Evolutionary conservation across 1,284 basidiomycete species (phyloP), one percentile per base, ranked within the genome.

Genomic region (Cutaneotrichosporon cavernicola): DNA sequence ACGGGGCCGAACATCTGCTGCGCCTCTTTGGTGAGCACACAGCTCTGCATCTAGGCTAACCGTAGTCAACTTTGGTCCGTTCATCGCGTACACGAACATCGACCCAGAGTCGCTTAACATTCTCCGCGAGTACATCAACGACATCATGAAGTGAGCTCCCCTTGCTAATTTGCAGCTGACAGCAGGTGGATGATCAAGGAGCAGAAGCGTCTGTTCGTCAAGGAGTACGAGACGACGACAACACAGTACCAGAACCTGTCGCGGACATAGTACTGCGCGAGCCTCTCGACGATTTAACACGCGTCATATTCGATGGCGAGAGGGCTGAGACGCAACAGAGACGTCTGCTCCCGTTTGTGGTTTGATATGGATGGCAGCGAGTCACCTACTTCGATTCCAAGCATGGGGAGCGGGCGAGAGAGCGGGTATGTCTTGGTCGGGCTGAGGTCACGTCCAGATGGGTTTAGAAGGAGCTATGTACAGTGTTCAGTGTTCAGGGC

Each of bases 1-100:
- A 99, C 73, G 97, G 96, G 0, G 93, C 92, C 5, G 96, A 99
- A 77, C 96, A 99, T 79, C 78, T 99, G 16, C 78, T 98, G 65
- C 84, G 96, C 59, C 88, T 99, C 84, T 85, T 99, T 69, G 95
- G 94, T 97, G 70, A 66, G 88, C 83, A 26, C 36, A 18, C 5
- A 11, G 21, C 4, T 13, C 16, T 18, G 13, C 4, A 55, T n/a
- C 58, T 7, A 57, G 16, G 22, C 43, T 61, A 7, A 64, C 58
- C 4, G 11, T 69, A 85, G 85, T 86, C 66, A 86, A 84, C 69
- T 80, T 85, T 62, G 82, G 81, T 21, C 76, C 81, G 86, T 94
- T 97, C 86, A 89, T 98, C 53, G 88, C 90, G 2, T 89, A 88
- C 70, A 96, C 94, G 16, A 89, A 86, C n/a, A 90, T 98, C 85